Conservation (phyloP, 306 rosid species). For the Luffa acutangula region DNA sequence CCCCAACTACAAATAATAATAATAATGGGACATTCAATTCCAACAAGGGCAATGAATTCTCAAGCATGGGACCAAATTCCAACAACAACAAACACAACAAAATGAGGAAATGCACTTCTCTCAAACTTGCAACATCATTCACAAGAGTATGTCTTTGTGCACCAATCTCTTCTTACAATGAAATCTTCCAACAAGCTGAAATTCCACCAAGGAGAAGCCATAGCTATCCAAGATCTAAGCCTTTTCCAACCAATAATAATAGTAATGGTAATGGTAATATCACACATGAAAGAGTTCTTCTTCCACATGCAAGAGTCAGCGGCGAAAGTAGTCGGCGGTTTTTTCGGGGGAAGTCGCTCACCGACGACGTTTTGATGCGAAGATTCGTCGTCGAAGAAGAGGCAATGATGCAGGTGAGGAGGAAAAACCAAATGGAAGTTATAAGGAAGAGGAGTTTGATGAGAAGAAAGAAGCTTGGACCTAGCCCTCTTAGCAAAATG, state of each 20-base stretch:
- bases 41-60: constrained; percentile 1
- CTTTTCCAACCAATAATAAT: constrained; percentile 17
- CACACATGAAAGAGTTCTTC: constrained; percentile 20
- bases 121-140: constrained; percentile 66
- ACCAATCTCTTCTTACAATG: constrained; percentile 79
- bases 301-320: constrained; percentile 38
- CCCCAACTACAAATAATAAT: not conserved
- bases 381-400: constrained; percentile 87
- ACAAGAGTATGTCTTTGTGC: constrained; percentile 94
- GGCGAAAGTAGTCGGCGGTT: constrained; percentile 49
- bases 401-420: constrained; percentile 89
- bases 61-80: not conserved
- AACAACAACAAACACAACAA: constrained; percentile 21
- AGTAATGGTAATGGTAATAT: not conserved
- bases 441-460: constrained; percentile 49
- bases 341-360: constrained; percentile 82
- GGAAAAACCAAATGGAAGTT: constrained; percentile 84
- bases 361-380: constrained; percentile 86
- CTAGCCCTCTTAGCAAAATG: constrained; percentile 86
- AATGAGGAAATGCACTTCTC: constrained; percentile 73
- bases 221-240: constrained; percentile 69
- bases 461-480: constrained; percentile 71
- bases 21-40: not conserved
- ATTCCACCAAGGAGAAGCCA: constrained; percentile 83
- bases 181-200: constrained; percentile 53